Base-by-base conservation (phyloP, 768 basidiomycete species). In the Boletus huronensis region DNA sequence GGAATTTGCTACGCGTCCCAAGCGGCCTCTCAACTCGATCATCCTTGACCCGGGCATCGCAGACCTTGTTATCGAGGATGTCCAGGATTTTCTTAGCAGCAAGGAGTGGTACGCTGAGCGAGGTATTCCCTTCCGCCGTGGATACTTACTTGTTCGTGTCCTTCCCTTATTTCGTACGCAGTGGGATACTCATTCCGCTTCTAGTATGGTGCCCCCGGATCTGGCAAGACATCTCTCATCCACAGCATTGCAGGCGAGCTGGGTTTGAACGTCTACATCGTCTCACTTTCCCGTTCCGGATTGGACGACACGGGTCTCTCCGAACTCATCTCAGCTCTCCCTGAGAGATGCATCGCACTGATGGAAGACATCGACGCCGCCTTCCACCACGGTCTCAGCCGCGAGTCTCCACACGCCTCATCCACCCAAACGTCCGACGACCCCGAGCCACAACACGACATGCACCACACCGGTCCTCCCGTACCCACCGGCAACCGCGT, bases 291-390 rank as follows among this genome's bases (percentile, higher is more conserved):
- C 4, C 79, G 81, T 19, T 59, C 70, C 14, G 82, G 82, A 9
- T 66, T 91, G 41, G 87, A 89, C 61, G 89, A 90, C 64, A 72
- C 75, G 2, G 66, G 71, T 8, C 78, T 90, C 25, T 77, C 74
- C 49, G 75, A 81, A 38, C 74, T 89, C 40, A 81, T 90, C 54
- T 75, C 79, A 9, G 73, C 76, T 2, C 75, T 90, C 2, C 89
- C 90, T n/a, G 77, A 82, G 53, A 76, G 77, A 59, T 89, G 85
- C 61, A 85, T 92, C 52, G 82, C 84, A 5, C 75, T 93, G 34
- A 89, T 93, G 82, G 89, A 92, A 67, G 90, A 92, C 65, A 85
- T 92, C 51, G 90, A 93, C 59, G 87, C 84, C 3, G 89, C 88
- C 3, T 88, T 91, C 70, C 72, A 72, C 31, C 75, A 73, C 41